These are phyloP conservation scores for Penicillium pulvis DNA, from an alignment of 495 filamentous ascomycete genomes.

Conservation along the genomic window DNA sequence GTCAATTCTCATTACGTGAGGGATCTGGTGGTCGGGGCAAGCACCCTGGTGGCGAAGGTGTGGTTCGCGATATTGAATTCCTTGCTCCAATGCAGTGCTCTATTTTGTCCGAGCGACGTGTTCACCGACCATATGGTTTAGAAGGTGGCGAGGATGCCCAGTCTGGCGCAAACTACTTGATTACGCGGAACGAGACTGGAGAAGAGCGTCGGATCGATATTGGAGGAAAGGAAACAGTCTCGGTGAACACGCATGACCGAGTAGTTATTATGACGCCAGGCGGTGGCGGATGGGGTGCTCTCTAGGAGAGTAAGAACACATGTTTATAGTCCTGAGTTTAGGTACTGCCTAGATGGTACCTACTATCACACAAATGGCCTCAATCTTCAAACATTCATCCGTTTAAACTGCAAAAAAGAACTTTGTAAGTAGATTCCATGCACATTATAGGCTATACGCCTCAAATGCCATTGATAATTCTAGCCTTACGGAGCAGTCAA, in stretches of 20 bases:
- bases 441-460: too few relatives aligned
- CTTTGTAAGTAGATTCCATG: too few relatives aligned
- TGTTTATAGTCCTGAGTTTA: too few relatives aligned
- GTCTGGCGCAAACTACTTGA: slow-evolving; percentile 86
- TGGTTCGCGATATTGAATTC: slow-evolving; percentile 94
- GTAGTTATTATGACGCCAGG: slow-evolving; percentile 71
- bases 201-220: slow-evolving; percentile 77
- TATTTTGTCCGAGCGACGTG: slow-evolving; percentile 84
- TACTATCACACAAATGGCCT: too few relatives aligned
- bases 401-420: too few relatives aligned
- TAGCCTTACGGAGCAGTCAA: too few relatives aligned
- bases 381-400: too few relatives aligned
- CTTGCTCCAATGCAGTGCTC: slow-evolving; percentile 83
- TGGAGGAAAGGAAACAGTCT: slow-evolving; percentile 91
- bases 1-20: slow-evolving; percentile 76
- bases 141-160: slow-evolving; percentile 81
- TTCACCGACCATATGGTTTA: slow-evolving; percentile 87
- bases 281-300: slow-evolving; percentile 42
- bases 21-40: slow-evolving; percentile 70
- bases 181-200: slow-evolving; percentile 58
- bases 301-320: neutral
- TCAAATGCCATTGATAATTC: too few relatives aligned
- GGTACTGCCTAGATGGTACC: too few relatives aligned
- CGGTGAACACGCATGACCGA: slow-evolving; percentile 81
- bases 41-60: slow-evolving; percentile 85